Evolutionary conservation across 2,329 filamentous ascomycete genomes (phyloP).

Genomic region (Zymoseptoria pseudotritici): DNA sequence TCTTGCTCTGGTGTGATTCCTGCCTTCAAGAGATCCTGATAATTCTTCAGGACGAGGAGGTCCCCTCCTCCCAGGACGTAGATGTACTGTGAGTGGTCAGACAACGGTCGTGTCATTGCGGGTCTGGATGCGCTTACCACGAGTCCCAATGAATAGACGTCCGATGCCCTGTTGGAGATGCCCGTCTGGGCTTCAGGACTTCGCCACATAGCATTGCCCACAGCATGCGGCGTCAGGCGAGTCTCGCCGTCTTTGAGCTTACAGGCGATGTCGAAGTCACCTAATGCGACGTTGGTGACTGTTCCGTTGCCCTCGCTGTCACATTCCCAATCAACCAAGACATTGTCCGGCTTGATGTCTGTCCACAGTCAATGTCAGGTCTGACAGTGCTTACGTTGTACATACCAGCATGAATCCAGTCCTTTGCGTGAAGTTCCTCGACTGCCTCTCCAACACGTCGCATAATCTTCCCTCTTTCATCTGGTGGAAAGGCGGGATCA

Average conservation of each 20-base stretch:
- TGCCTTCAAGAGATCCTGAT: conserved; percentile 25
- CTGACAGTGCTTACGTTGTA: not conserved
- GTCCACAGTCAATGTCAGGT: conserved; percentile 15
- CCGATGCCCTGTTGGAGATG: conserved; percentile 30
- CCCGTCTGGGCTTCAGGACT: conserved; percentile 35
- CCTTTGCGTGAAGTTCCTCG: conserved; percentile 31
- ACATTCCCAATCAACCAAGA: conserved; percentile 31
- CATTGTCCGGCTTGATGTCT: conserved; percentile 38
- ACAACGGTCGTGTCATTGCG: conserved; percentile 2
- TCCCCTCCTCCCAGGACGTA: conserved; percentile 29
- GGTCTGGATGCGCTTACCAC: conserved; percentile 26
- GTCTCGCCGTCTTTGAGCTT: conserved; percentile 25
- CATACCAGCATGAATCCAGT: conserved; percentile 33
- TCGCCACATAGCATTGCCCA: conserved; percentile 36
- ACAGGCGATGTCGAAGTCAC: conserved; percentile 33
- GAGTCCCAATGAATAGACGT: conserved; percentile 34
- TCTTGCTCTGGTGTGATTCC: conserved; percentile 29
- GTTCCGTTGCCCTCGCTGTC: conserved; percentile 28
- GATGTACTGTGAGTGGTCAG: conserved; percentile 28
- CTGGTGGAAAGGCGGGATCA: conserved; percentile 26
- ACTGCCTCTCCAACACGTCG: conserved; percentile 29
- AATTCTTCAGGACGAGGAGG: conserved; percentile 27
- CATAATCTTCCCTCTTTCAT: conserved; percentile 31
- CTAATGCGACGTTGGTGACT: conserved; percentile 30
- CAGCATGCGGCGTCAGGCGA: conserved; percentile 22